Conservation (phyloP, 2,329 filamentous ascomycete genomes). For the Macrophomina tecta region DNA sequence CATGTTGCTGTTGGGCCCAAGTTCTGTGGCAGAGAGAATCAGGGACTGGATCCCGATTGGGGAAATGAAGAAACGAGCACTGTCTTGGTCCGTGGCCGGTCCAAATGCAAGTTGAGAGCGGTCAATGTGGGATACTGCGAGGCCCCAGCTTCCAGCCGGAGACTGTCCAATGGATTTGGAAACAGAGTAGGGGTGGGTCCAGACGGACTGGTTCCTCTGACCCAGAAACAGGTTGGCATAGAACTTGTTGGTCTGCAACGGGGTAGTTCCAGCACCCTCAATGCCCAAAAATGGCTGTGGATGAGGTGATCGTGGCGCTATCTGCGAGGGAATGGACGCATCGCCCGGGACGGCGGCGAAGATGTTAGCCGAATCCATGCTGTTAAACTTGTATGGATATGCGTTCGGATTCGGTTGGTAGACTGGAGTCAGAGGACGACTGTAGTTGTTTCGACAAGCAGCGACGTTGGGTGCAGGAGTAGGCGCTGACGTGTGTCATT, state of each 20-base stretch:
- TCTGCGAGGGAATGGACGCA: slow-evolving; percentile 2
- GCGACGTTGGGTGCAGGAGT: slow-evolving; percentile 7
- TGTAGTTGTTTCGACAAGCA: slow-evolving; percentile 15
- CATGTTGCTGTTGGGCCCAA: slow-evolving; percentile 63
- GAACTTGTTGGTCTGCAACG: slow-evolving; percentile 72
- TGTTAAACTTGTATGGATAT: background rate
- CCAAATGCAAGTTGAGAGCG: slow-evolving; percentile 65
- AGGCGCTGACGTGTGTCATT: background rate
- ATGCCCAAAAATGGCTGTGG: background rate
- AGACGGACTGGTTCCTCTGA: slow-evolving; percentile 70
- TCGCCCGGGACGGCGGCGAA: slow-evolving; percentile 9
- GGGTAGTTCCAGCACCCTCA: slow-evolving; percentile 27
- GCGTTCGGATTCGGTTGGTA: slow-evolving; percentile 1
- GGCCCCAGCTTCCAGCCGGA: slow-evolving; percentile 72
- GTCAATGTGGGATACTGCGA: slow-evolving; percentile 79
- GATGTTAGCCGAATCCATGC: slow-evolving; percentile 5
- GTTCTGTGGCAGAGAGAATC: slow-evolving; percentile 78
- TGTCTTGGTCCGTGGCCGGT: slow-evolving; percentile 58
- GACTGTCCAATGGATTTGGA: slow-evolving; percentile 52
- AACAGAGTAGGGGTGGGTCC: slow-evolving; percentile 69
- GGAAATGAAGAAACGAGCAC: slow-evolving; percentile 75
- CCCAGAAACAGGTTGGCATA: slow-evolving; percentile 79
- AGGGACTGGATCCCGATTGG: slow-evolving; percentile 85
- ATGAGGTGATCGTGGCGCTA: background rate
- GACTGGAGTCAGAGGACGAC: background rate